Conservation (phyloP, 805 yeast genomes). For the Spencermartinsiella europaea region DNA sequence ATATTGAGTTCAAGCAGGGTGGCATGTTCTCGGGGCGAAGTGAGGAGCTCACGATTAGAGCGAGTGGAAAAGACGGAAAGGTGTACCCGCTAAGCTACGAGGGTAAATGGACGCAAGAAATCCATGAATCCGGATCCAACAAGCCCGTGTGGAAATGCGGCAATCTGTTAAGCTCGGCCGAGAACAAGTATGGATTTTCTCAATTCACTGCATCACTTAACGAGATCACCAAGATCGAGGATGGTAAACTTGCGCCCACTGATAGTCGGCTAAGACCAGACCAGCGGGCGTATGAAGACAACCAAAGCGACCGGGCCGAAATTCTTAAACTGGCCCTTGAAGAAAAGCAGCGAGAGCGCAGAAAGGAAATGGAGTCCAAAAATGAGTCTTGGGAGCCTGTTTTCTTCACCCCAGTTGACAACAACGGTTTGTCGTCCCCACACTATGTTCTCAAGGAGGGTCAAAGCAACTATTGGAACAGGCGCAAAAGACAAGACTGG, state of each 20-base stretch:
- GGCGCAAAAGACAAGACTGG: slow-evolving; percentile 47
- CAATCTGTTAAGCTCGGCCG: slow-evolving; percentile 50
- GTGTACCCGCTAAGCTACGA: slow-evolving; percentile 17
- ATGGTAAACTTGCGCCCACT: slow-evolving; percentile 64
- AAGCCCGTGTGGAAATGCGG: slow-evolving; percentile 59
- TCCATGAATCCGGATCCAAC: slow-evolving; percentile 41
- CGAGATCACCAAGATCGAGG: slow-evolving; percentile 69
- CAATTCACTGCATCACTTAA: slow-evolving; percentile 76
- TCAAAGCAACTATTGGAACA: slow-evolving; percentile 63
- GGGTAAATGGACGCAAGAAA: slow-evolving; percentile 83
- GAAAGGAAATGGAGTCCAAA: slow-evolving; percentile 50
- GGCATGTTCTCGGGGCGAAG: slow-evolving; percentile 85
- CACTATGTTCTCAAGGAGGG: slow-evolving; percentile 50
- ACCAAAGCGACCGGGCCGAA: slow-evolving; percentile 70
- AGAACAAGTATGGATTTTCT: slow-evolving; percentile 79
- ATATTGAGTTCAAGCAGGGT: slow-evolving; percentile 69
- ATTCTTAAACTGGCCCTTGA: slow-evolving; percentile 61
- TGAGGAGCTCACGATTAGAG: slow-evolving; percentile 46
- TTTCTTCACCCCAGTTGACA: slow-evolving; percentile 52
- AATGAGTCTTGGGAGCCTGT: slow-evolving; percentile 48
- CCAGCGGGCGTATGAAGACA: slow-evolving; percentile 63
- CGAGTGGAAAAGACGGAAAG: slow-evolving; percentile 32
- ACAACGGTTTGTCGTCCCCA: slow-evolving; percentile 26
- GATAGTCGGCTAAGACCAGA: slow-evolving; percentile 93
- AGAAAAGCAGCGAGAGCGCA: slow-evolving; percentile 71